Percentiles rank a stretch among this genome's conserved stretches.
Evolutionary conservation across 805 yeast species (phyloP).

Genomic region (Isabelozyma gotoi): DNA sequence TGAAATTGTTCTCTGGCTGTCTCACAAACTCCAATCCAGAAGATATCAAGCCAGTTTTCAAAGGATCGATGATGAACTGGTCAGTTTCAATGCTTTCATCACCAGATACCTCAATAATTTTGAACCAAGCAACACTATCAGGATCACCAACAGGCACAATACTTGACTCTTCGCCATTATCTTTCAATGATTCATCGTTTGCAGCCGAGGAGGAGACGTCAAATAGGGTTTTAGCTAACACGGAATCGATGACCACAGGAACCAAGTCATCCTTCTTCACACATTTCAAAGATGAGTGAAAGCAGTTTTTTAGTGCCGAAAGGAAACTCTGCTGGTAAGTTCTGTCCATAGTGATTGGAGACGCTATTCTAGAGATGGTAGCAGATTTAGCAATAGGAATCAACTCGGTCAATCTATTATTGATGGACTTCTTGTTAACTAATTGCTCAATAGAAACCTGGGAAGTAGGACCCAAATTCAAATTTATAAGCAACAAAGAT

Average conservation of each 20-base stretch:
- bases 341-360: slow-evolving; percentile 67
- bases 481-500: slow-evolving; percentile 57
- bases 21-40: slow-evolving; percentile 53
- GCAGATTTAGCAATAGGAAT: slow-evolving; percentile 59
- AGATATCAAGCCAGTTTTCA: slow-evolving; percentile 66
- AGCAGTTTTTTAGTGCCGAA: slow-evolving; percentile 58
- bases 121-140: slow-evolving; percentile 84
- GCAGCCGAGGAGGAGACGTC: slow-evolving; percentile 23
- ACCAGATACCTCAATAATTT: slow-evolving; percentile 53
- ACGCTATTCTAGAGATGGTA: slow-evolving; percentile 64
- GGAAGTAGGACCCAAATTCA: slow-evolving; percentile 32
- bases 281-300: slow-evolving; percentile 58
- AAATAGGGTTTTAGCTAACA: slow-evolving; percentile 58
- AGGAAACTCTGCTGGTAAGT: slow-evolving; percentile 61
- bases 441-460: slow-evolving; percentile 19
- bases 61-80: slow-evolving; percentile 65
- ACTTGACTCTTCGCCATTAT: slow-evolving; percentile 17
- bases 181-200: slow-evolving; percentile 19
- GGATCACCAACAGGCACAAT: slow-evolving; percentile 60
- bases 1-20: slow-evolving; percentile 32
- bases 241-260: slow-evolving; percentile 75
- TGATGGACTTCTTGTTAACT: slow-evolving; percentile 7
- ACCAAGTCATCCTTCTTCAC: slow-evolving; percentile 66
- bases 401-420: slow-evolving; percentile 19
- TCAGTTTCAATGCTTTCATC: slow-evolving; percentile 14